phyloP scores from a whole-genome alignment of 805 yeast species.

The Metahyphopichia silvanorum region DNA sequence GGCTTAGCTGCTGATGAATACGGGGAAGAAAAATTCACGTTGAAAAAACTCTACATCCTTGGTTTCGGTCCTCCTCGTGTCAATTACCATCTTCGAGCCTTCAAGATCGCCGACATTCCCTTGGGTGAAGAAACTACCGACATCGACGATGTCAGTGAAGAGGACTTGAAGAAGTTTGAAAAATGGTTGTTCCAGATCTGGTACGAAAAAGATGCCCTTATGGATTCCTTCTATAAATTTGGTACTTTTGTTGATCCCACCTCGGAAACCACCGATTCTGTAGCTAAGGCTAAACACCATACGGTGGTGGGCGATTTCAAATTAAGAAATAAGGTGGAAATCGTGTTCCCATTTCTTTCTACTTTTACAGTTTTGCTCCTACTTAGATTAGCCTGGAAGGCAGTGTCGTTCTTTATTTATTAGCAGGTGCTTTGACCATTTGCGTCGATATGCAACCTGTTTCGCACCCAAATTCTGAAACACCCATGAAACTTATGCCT shows the following conservation, averaged over 20 bases:
- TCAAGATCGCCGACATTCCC: conserved; percentile 62
- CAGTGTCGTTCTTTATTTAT: not conserved
- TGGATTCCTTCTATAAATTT: conserved; percentile 56
- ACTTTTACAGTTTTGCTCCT: conserved; percentile 8
- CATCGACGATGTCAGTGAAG: conserved; percentile 42
- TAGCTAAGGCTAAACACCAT: conserved; percentile 2
- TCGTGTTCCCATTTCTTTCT: conserved; percentile 10
- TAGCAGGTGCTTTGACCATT: not conserved
- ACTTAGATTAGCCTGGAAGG: conserved; percentile 2
- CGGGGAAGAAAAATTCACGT: conserved; percentile 75
- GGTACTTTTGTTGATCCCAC: conserved; percentile 46
- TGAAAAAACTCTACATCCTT: conserved; percentile 57
- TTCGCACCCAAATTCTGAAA: not conserved
- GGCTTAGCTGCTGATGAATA: conserved; percentile 61
- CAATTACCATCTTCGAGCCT: conserved; percentile 61
- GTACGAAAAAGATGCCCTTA: conserved; percentile 70
- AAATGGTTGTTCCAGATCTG: conserved; percentile 74
- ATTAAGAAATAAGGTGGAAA: conserved; percentile 14
- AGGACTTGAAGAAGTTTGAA: conserved; percentile 51
- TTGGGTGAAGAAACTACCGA: conserved; percentile 34
- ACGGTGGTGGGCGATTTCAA: conserved; percentile 23
- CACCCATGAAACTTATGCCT: too few relatives aligned
- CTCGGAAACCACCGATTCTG: conserved; percentile 9
- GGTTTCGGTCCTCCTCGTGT: conserved; percentile 73
- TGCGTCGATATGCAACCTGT: not conserved